phyloP scores from a whole-genome alignment of 768 basidiomycete genomes.

The Tylopilus plumbeoviolaceoides region DNA sequence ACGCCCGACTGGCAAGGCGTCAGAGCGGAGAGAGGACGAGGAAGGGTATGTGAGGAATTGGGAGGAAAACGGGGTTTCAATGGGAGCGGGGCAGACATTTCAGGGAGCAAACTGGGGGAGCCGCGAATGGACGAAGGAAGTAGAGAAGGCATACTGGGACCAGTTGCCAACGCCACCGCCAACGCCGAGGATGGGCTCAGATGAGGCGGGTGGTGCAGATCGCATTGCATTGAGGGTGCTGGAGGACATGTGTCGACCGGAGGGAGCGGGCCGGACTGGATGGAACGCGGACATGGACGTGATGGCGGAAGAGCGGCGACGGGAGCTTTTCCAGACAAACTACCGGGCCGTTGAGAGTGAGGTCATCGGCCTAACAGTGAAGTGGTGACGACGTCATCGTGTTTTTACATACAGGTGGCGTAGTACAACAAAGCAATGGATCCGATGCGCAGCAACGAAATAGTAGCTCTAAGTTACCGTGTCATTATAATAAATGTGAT shows the following conservation, averaged over 20 bases:
- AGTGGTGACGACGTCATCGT: conserved; percentile 47
- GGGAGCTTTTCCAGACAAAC: conserved; percentile 63
- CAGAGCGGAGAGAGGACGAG: conserved; percentile 40
- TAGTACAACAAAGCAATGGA: conserved; percentile 21
- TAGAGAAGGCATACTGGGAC: conserved; percentile 83
- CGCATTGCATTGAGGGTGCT: conserved; percentile 36
- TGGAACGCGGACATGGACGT: conserved; percentile 39
- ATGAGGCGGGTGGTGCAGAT: not conserved
- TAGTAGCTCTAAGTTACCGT: conserved; percentile 30
- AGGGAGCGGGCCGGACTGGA: conserved; percentile 25
- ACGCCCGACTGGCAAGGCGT: conserved; percentile 12
- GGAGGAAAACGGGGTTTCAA: conserved; percentile 48
- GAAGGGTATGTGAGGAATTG: conserved; percentile 68
- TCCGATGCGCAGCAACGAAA: conserved; percentile 8
- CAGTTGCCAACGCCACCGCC: conserved; percentile 43
- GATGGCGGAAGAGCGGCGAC: conserved; percentile 40
- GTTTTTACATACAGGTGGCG: conserved; percentile 14
- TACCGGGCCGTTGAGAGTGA: conserved; percentile 87
- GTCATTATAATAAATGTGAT: conserved; percentile 18
- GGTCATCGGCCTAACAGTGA: conserved; percentile 69
- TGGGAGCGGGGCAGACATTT: conserved; percentile 7
- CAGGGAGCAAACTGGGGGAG: conserved; percentile 70
- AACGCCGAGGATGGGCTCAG: conserved; percentile 20
- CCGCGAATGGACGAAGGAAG: conserved; percentile 75
- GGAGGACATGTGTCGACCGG: conserved; percentile 38